Evolutionary conservation across 78 protist species (phyloP).

Genomic region (Guillardia theta): DNA sequence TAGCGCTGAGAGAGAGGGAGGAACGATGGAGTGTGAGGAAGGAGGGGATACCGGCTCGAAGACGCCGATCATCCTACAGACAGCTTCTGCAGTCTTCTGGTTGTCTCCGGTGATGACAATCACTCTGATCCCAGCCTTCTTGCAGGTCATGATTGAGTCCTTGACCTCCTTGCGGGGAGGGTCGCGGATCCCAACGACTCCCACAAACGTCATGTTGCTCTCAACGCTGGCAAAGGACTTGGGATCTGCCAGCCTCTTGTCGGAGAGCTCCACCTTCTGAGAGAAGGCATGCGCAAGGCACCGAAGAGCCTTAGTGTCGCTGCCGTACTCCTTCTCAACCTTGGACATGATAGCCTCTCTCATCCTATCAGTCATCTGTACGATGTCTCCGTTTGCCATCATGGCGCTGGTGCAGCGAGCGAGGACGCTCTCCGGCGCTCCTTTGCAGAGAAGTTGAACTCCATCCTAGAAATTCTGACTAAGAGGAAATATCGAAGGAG

Average conservation of each 20-base stretch:
- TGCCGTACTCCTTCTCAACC: neutral
- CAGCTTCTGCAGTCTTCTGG: conserved; percentile 76
- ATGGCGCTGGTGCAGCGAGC: conserved; percentile 56
- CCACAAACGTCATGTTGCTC: conserved; percentile 62
- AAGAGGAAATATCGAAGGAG: neutral
- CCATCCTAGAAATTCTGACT: too few species aligned
- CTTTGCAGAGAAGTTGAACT: neutral
- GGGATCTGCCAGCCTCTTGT: conserved; percentile 21
- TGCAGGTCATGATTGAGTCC: conserved; percentile 61
- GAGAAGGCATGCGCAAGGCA: conserved; percentile 35
- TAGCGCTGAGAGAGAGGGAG: neutral
- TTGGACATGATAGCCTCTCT: neutral
- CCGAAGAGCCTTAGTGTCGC: neutral
- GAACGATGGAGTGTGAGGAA: neutral
- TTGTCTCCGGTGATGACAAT: conserved; percentile 87
- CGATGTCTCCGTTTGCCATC: neutral
- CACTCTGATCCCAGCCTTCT: conserved; percentile 74
- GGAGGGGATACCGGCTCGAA: neutral
- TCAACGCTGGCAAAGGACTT: conserved; percentile 34
- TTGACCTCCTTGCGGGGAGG: conserved; percentile 78
- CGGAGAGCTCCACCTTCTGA: neutral
- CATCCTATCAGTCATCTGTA: neutral
- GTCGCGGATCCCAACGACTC: conserved; percentile 72
- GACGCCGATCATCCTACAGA: conserved; percentile 51
- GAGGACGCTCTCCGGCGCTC: conserved; percentile 72